Evolutionary conservation across 2,329 filamentous ascomycete species (phyloP).

Genomic region (Exophiala aquamarina): DNA sequence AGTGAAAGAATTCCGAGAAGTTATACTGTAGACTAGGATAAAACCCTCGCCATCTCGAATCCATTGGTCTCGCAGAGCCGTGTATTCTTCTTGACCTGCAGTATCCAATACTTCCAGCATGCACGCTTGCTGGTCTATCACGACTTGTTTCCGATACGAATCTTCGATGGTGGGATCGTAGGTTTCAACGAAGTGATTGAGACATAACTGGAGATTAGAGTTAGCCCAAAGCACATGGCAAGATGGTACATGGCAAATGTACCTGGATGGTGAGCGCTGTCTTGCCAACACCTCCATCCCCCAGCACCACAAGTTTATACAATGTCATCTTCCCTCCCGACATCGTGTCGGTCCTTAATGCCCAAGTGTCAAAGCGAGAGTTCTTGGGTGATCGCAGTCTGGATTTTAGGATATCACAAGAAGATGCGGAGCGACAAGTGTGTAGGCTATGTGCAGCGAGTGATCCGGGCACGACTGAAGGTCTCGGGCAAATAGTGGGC

Average conservation of each 20-base stretch:
- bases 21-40: constrained; percentile 97
- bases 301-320: constrained; percentile 93
- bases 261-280: constrained; percentile 87
- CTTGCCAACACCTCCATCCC: constrained; percentile 91
- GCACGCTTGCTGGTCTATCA: constrained; percentile 92
- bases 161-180: constrained; percentile 70
- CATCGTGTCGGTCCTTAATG: constrained; percentile 32
- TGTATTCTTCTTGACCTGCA: constrained; percentile 97
- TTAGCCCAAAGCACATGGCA: constrained; percentile 3
- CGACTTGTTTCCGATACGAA: constrained; percentile 67
- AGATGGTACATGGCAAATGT: constrained; percentile 5
- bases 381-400: neutral
- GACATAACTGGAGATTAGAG: constrained; percentile 65
- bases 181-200: constrained; percentile 98
- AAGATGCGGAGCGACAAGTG: too few relatives aligned
- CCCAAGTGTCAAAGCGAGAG: constrained; percentile 3
- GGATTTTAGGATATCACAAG: too few relatives aligned
- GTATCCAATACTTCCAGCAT: constrained; percentile 98
- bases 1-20: constrained; percentile 89
- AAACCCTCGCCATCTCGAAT: constrained; percentile 97
- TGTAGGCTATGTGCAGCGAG: too few relatives aligned
- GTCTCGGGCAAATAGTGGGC: too few relatives aligned
- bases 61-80: constrained; percentile 94
- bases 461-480: too few relatives aligned
- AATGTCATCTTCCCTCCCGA: constrained; percentile 95